A percentile compares a stretch with the other conserved stretches of the same genome.
These are phyloP conservation scores for Carex arenaria DNA, from an alignment of 202 grass and related monocot species.

Conservation along the genomic window DNA sequence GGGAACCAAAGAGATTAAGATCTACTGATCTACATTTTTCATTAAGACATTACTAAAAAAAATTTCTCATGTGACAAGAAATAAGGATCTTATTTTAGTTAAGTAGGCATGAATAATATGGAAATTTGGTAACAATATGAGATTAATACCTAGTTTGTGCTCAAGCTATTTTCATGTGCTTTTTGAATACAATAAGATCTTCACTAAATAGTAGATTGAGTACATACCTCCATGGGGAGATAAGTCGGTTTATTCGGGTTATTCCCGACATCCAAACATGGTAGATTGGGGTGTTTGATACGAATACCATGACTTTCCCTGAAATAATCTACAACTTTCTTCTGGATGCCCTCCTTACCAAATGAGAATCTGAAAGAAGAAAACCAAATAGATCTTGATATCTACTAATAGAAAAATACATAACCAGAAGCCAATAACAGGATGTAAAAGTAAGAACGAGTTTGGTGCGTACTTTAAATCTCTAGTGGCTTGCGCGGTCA, in stretches of 20 bases:
- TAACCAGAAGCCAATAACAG: background rate
- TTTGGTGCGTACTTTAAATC: constrained; percentile 26
- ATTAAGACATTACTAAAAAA: background rate
- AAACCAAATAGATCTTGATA: no score
- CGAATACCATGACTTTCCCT: background rate
- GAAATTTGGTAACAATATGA: background rate
- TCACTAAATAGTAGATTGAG: constrained; percentile 2
- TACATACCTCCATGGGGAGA: constrained; percentile 60
- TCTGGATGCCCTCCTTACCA: constrained; percentile 19
- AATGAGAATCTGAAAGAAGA: constrained; percentile 21
- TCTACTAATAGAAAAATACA: background rate
- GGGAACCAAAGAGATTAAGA: background rate
- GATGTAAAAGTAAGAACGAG: background rate
- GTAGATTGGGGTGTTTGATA: constrained; percentile 36
- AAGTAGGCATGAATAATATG: background rate
- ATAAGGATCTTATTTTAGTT: background rate
- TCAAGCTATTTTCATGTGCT: constrained; percentile 35
- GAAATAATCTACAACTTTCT: constrained; percentile 41
- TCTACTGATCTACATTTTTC: background rate
- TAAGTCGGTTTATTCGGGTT: constrained; percentile 44
- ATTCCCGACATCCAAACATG: constrained; percentile 50
- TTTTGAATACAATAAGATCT: constrained; percentile 30
- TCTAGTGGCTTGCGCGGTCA: constrained; percentile 20
- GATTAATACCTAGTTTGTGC: background rate
- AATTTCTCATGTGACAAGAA: background rate